These are phyloP conservation scores for Suillus subalutaceus DNA, from an alignment of 768 basidiomycete genomes.

Conservation along the genomic window DNA sequence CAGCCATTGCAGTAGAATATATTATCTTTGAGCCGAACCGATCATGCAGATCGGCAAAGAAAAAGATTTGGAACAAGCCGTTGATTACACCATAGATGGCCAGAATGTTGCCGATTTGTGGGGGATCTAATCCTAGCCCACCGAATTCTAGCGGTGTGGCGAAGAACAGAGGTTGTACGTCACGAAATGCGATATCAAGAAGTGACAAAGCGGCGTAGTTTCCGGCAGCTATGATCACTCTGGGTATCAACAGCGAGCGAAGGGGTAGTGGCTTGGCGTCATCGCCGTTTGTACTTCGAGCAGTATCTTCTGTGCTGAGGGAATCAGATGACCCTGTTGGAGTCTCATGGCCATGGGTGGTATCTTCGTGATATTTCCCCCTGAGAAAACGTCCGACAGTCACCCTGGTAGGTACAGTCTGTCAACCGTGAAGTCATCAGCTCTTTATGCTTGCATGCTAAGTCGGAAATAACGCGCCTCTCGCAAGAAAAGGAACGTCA, in stretches of 20 bases:
- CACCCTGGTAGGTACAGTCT: conserved; percentile 38
- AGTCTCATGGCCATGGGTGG: not conserved
- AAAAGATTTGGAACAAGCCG: conserved; percentile 66
- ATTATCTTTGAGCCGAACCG: conserved; percentile 67
- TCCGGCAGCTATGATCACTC: conserved; percentile 59
- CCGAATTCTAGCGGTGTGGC: conserved; percentile 70
- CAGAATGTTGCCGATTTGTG: conserved; percentile 67
- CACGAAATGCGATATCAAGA: conserved; percentile 66
- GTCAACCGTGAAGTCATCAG: conserved; percentile 4
- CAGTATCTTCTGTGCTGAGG: not conserved
- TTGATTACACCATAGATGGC: conserved; percentile 63
- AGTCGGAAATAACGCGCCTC: conserved; percentile 42
- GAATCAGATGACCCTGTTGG: conserved; percentile 18
- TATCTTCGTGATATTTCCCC: conserved; percentile 17
- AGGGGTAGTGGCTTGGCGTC: conserved; percentile 48
- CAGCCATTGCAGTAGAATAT: conserved; percentile 53
- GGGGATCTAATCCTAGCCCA: conserved; percentile 67
- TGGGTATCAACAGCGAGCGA: conserved; percentile 50
- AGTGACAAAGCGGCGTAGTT: conserved; percentile 71
- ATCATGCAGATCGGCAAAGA: conserved; percentile 64
- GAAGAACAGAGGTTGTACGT: conserved; percentile 70
- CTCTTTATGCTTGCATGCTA: conserved; percentile 7
- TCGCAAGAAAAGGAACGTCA: conserved; percentile 55
- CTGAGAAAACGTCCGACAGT: conserved; percentile 31
- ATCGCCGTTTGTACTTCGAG: conserved; percentile 16